Evolutionary conservation across 257 asterid species (phyloP), one percentile per base, ranked within the genome.

Genomic region (Plantago major): DNA sequence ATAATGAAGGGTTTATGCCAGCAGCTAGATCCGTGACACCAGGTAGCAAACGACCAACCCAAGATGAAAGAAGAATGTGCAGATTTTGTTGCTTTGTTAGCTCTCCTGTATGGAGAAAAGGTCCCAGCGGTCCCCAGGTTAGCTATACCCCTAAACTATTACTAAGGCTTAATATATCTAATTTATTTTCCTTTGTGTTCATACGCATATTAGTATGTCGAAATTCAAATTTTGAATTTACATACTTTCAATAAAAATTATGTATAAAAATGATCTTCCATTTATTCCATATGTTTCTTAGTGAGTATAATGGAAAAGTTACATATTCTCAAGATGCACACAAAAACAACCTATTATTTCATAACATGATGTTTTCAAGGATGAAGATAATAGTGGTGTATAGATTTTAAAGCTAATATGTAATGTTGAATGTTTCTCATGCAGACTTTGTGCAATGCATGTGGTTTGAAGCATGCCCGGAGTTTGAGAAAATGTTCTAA

Each of bases 31-130:
- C 33, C 3, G 42, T 37, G 10, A 53, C 58, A 26, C 58, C 58
- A 2, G 19, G 58, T 53, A 37, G 58, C 1, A 26, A 26, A 40
- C 58, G 10, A 53, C 58, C 58, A 26, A 53, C 42, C 13, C 7
- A 11, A 19, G 40, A 26, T 19, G 17, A 53, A 5, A 16, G 42
- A 3, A 53, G 42, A 12, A 2, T 53, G 3, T 53, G 58, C 58
- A 37, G 16, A 5, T 53, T 40, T 6, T 53, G 58, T 12, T 16
- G 42, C 1, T 11, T 16, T 53, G 19, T 9, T 8, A 28, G 13
- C 8, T 53, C 58, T 26, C 58, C 42, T 40, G 7, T 53, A 13
- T 53, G 58, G 58, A 53, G 58, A 40, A 53, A 12, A 53, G 58
- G 58, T 1, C 58, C 58, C 0, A 10, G 19, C 3, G 58, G 58